Conservation (phyloP, 208 protist genomes). For the Leishmania gerbilli region DNA sequence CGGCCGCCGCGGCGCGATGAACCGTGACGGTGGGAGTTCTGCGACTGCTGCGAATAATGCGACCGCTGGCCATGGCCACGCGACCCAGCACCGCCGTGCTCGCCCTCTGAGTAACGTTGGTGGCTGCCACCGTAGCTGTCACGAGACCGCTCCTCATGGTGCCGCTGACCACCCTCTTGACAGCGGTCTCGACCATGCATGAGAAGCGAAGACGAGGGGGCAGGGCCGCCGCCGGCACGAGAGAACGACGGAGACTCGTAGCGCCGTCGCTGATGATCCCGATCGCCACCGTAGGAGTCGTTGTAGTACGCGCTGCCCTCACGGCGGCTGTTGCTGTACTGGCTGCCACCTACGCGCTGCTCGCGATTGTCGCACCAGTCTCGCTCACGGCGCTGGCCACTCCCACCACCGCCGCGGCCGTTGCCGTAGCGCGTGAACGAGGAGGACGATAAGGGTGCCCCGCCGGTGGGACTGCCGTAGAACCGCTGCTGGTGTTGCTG, state of each 20-base stretch:
- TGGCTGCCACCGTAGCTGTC: not conserved
- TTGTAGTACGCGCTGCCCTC: conserved; percentile 5
- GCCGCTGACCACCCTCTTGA: not conserved
- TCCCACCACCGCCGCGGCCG: conserved; percentile 3
- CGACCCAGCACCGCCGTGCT: not conserved
- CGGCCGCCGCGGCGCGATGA: conserved; percentile 13
- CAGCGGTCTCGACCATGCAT: not conserved
- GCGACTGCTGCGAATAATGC: conserved; percentile 2
- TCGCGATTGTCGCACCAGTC: conserved; percentile 18
- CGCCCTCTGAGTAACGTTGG: not conserved
- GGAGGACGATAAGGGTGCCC: not conserved
- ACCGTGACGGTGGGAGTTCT: conserved; percentile 2
- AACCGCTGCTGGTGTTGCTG: conserved; percentile 19
- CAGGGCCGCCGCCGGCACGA: conserved; percentile 1
- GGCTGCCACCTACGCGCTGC: conserved; percentile 7
- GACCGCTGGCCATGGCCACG: not conserved
- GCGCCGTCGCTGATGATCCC: conserved; percentile 13
- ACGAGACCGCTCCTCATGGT: not conserved
- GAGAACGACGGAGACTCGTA: conserved; percentile 21
- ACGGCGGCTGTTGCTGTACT: not conserved
- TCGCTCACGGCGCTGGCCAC: conserved; percentile 27
- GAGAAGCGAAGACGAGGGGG: not conserved
- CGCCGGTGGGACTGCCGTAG: not conserved
- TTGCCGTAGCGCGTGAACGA: conserved; percentile 8
- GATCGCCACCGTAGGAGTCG: not conserved